phyloP scores from a whole-genome alignment of 306 rosid genomes.

The Casuarina equisetifolia region DNA sequence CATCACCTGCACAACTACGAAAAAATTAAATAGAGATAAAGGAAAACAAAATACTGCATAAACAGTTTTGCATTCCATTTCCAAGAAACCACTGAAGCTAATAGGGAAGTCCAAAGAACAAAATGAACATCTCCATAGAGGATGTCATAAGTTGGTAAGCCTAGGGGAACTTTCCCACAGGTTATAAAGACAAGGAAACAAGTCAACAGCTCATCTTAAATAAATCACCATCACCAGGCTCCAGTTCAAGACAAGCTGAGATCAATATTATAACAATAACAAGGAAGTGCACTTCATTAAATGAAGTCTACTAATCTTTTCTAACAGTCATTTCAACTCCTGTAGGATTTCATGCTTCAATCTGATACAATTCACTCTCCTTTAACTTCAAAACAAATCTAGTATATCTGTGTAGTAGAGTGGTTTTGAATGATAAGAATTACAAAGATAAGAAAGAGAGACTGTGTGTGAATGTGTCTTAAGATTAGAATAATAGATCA shows the following conservation, averaged over 20 bases:
- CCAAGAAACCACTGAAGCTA: background rate
- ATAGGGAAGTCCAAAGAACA: background rate
- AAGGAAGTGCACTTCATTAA: background rate
- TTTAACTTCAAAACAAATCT: background rate
- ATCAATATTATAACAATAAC: background rate
- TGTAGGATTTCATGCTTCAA: background rate
- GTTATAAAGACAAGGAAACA: background rate
- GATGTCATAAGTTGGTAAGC: constrained; percentile 1
- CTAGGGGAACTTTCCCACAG: constrained; percentile 4
- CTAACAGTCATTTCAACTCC: background rate
- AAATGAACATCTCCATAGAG: constrained; percentile 17
- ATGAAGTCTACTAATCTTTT: background rate
- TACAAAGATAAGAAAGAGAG: background rate
- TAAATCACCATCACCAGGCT: background rate
- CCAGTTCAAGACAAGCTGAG: background rate
- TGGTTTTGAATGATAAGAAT: background rate
- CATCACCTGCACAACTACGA: constrained; percentile 68
- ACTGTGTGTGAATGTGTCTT: background rate
- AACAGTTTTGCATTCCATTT: background rate
- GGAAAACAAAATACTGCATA: background rate
- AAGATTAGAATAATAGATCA: background rate
- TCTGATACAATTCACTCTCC: background rate
- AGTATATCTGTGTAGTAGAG: background rate
- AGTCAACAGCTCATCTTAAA: background rate
- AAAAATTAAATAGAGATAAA: background rate